A percentile compares a stretch with the other conserved stretches of the same genome.
Evolutionary conservation across 768 basidiomycete genomes (phyloP).

Genomic region (Chalciporus sphaerocephalus): DNA sequence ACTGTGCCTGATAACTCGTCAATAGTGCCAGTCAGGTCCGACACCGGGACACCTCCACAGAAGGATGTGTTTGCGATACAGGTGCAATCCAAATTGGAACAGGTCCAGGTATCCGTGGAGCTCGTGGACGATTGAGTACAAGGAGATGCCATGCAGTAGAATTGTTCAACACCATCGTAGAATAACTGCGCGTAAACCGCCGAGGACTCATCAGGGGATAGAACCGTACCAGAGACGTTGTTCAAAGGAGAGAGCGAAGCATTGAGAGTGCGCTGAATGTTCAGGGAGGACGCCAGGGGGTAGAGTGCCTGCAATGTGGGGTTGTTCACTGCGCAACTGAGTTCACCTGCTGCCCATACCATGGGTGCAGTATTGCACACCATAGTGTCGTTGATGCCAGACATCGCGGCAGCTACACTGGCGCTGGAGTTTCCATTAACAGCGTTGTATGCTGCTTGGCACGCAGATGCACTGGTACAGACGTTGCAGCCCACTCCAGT

Average conservation of each 20-base stretch:
- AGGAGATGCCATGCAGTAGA: conserved; percentile 70
- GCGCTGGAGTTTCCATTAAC: conserved; percentile 34
- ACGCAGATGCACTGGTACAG: conserved; percentile 63
- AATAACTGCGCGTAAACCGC: conserved; percentile 66
- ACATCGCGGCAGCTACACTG: conserved; percentile 21
- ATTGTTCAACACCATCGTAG: conserved; percentile 83
- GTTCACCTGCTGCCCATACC: conserved; percentile 75
- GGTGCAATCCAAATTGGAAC: conserved; percentile 67
- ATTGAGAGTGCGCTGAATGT: conserved; percentile 74
- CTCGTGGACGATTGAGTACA: conserved; percentile 58
- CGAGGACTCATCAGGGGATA: conserved; percentile 50
- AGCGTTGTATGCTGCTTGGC: conserved; percentile 57
- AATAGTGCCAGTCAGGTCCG: conserved; percentile 58
- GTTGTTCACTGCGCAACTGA: conserved; percentile 82
- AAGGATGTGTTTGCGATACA: conserved; percentile 70
- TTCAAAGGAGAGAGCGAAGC: conserved; percentile 59
- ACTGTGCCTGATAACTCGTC: conserved; percentile 62
- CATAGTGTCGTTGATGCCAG: conserved; percentile 57
- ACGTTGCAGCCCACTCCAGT: conserved; percentile 76
- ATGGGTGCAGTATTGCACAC: conserved; percentile 65
- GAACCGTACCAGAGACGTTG: conserved; percentile 24
- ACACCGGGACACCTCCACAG: conserved; percentile 53
- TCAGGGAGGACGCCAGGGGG: conserved; percentile 66
- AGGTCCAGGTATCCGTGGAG: conserved; percentile 55
- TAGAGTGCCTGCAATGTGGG: conserved; percentile 77